A percentile compares a stretch with the other conserved stretches of the same genome.
These are phyloP conservation scores for Trametes hirsuta DNA, from an alignment of 1,284 basidiomycete species.

Conservation along the genomic window DNA sequence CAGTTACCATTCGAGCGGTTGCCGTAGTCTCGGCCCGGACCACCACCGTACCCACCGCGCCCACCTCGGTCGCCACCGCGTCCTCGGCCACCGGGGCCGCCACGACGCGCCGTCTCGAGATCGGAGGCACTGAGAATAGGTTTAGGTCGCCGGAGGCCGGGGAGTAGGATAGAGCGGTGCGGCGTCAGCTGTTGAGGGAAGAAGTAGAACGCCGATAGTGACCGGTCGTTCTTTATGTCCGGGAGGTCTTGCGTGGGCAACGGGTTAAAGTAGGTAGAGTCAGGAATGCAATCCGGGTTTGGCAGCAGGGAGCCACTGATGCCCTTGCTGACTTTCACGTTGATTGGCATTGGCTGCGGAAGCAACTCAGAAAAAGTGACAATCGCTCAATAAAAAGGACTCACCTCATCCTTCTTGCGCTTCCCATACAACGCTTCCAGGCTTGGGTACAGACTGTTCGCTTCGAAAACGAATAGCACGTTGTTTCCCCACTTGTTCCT, in stretches of 20 bases:
- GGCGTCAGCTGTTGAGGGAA: constrained; percentile 88
- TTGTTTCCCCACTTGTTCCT: constrained; percentile 90
- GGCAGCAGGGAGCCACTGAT: constrained; percentile 82
- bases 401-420: constrained; percentile 78
- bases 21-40: constrained; percentile 23
- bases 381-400: constrained; percentile 30
- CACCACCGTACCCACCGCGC: constrained; percentile 22
- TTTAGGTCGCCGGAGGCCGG: constrained; percentile 67
- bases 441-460: constrained; percentile 84
- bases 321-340: constrained; percentile 74
- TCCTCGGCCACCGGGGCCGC: constrained; percentile 40
- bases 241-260: constrained; percentile 57
- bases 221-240: constrained; percentile 87
- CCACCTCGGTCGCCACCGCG: constrained; percentile 32
- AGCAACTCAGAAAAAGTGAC: constrained; percentile 4
- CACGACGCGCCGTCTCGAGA: constrained; percentile 63
- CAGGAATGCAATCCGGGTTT: constrained; percentile 90
- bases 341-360: constrained; percentile 66
- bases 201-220: constrained; percentile 86
- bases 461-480: constrained; percentile 84
- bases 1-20: constrained; percentile 23
- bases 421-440: constrained; percentile 92
- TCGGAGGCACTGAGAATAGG: constrained; percentile 76
- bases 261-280: constrained; percentile 87
- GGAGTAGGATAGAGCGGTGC: constrained; percentile 85